These are phyloP conservation scores for Garcia nutans DNA, from an alignment of 345 rosid genomes.

Conservation along the genomic window DNA sequence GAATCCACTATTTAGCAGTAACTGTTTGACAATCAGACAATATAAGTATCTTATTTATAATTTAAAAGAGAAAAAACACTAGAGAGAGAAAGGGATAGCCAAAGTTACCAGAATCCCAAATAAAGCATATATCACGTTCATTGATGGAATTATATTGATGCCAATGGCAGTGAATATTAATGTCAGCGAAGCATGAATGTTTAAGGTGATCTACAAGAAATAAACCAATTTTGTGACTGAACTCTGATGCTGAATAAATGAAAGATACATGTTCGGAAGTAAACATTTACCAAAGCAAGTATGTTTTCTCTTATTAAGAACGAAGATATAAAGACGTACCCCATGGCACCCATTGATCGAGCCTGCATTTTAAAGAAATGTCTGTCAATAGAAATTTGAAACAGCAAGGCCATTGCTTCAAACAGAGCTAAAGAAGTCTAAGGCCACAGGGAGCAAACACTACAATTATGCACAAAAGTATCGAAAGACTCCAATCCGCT, in stretches of 20 bases:
- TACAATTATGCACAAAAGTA: conserved; percentile 83
- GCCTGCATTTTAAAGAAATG: conserved; percentile 47
- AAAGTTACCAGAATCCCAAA: conserved; percentile 79
- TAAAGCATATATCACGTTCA: conserved; percentile 64
- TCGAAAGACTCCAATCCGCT: conserved; percentile 68
- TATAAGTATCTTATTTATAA: too few species aligned
- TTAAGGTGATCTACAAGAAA: conserved; percentile 73
- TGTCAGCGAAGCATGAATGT: conserved; percentile 78
- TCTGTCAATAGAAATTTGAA: conserved; percentile 22
- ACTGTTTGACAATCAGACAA: conserved; percentile 40
- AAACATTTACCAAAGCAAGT: conserved; percentile 64
- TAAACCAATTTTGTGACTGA: conserved; percentile 9
- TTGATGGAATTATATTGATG: conserved; percentile 72
- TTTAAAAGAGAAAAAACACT: background rate
- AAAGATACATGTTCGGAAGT: background rate
- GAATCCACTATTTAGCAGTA: conserved; percentile 76
- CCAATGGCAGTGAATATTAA: conserved; percentile 69
- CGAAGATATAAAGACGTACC: conserved; percentile 79
- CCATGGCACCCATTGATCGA: conserved; percentile 72
- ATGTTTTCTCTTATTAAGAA: conserved; percentile 93
- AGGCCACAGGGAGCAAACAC: conserved; percentile 31
- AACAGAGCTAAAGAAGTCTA: conserved; percentile 18
- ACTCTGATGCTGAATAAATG: conserved; percentile 1
- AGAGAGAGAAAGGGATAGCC: background rate
- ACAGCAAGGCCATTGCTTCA: conserved; percentile 19